Base-by-base conservation (phyloP, 768 basidiomycete genomes). In the Leccinum longicurvipes region DNA sequence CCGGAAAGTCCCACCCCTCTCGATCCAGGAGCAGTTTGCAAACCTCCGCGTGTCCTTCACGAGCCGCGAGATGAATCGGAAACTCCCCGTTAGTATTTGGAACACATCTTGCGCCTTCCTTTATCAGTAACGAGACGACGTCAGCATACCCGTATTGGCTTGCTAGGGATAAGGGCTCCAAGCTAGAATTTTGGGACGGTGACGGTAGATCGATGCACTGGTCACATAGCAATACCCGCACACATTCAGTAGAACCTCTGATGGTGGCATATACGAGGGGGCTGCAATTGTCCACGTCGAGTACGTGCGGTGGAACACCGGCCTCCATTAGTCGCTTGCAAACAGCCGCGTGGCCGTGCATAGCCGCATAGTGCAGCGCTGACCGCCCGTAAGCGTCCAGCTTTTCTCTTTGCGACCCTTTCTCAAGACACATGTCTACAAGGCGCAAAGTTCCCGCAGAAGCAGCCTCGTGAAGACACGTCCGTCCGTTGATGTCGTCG, bases 51-150 rank as follows among this genome's bases (percentile, higher is more conserved):
- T 97, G 94, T 4, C 97, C 97, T 66, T 93, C 89, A 54, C 90
- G 83, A 8, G 95, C 94, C 25, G 97, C 96, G 23, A 98, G 82
- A 73, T 99, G 97, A 63, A 96, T 91, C 0, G 97, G 94, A 67
- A 91, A 98, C 70, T 97, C 89, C n/a, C 97, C 97, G 58, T 93
- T 97, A 54, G 84, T 91, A 65, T 98, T 97, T 1, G 95, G 83
- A 17, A 90, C 60, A 58, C 89, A 87, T 47, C 80, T 79, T 4
- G 91, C 93, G 14, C 91, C 92, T 52, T 85, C 80, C 60, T 85
- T 74, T 14, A 98, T 77, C 3, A 99, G 76, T 8, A 98, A 72
- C 1, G 83, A 71, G 7, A 89, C 91, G 32, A 97, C 88, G 34
- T 91, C 84, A 25, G 89, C 78, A 68, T 96, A 89, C 2, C 97